Percentiles rank a stretch among this genome's conserved stretches.
These are phyloP conservation scores for Plasmodium gallinaceum DNA, from an alignment of 169 alveolate genomes.

Conservation along the genomic window DNA sequence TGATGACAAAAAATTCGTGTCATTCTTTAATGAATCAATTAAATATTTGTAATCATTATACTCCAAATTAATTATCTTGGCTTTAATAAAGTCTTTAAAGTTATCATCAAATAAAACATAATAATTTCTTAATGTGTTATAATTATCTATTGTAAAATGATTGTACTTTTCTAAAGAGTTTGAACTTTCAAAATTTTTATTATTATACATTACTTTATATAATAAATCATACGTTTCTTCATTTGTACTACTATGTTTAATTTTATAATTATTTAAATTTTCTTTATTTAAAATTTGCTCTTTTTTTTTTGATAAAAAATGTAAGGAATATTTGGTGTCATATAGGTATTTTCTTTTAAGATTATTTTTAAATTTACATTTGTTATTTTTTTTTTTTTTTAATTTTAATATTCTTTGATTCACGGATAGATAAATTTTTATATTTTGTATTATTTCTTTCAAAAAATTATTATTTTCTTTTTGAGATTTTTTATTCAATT, in stretches of 20 bases:
- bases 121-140: slow-evolving; percentile 33
- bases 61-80: slow-evolving; percentile 52
- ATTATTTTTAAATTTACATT: slow-evolving; percentile 4
- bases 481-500: neutral
- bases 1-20: slow-evolving; percentile 27
- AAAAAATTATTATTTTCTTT: neutral
- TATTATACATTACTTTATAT: slow-evolving; percentile 1
- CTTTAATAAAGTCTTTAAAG: slow-evolving; percentile 56
- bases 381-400: slow-evolving; percentile 11
- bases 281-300: slow-evolving; percentile 28
- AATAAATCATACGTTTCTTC: slow-evolving; percentile 40
- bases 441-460: slow-evolving; percentile 28
- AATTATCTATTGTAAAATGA: slow-evolving; percentile 42
- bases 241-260: neutral
- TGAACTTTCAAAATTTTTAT: slow-evolving; percentile 29
- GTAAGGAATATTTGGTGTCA: neutral
- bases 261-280: slow-evolving; percentile 20
- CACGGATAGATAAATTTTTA: slow-evolving; percentile 9
- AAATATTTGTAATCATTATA: slow-evolving; percentile 62
- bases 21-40: slow-evolving; percentile 64
- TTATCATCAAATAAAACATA: slow-evolving; percentile 65
- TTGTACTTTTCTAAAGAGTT: slow-evolving; percentile 60
- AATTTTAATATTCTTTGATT: slow-evolving; percentile 22
- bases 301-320: slow-evolving; percentile 55
- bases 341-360: slow-evolving; percentile 8